phyloP scores from a whole-genome alignment of 352 stramenopile species.

The Thalassiosira delicatula region DNA sequence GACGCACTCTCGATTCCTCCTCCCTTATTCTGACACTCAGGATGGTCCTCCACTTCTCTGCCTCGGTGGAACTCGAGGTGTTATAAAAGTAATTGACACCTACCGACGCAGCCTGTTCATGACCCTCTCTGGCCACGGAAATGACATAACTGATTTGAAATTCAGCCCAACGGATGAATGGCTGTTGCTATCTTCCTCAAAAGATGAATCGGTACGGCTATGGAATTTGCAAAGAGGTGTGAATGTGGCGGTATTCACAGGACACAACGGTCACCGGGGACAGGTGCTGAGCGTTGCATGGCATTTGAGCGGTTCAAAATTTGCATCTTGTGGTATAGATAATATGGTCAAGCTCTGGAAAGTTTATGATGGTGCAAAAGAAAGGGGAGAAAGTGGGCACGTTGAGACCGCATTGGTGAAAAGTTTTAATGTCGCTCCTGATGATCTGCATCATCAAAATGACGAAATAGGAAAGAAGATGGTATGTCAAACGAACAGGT shows the following conservation, averaged over 20 bases:
- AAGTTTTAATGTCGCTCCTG: slow-evolving; percentile 72
- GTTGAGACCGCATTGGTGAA: slow-evolving; percentile 27
- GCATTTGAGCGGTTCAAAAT: slow-evolving; percentile 88
- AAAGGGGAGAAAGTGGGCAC: background rate
- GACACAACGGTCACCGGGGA: slow-evolving; percentile 89
- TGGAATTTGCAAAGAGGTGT: slow-evolving; percentile 90
- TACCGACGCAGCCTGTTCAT: slow-evolving; percentile 43
- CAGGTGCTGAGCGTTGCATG: slow-evolving; percentile 90
- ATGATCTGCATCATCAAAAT: slow-evolving; percentile 65
- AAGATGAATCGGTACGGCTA: slow-evolving; percentile 91
- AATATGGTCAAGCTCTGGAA: slow-evolving; percentile 94
- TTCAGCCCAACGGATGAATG: slow-evolving; percentile 88
- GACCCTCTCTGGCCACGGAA: slow-evolving; percentile 86
- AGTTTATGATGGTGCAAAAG: slow-evolving; percentile 72
- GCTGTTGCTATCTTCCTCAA: slow-evolving; percentile 89
- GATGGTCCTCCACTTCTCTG: slow-evolving; percentile 69
- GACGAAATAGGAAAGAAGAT: too few relatives aligned
- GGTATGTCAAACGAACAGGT: too few relatives aligned
- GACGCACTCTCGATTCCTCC: slow-evolving; percentile 15
- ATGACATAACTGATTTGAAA: slow-evolving; percentile 92
- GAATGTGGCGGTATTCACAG: slow-evolving; percentile 91
- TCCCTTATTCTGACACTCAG: slow-evolving; percentile 23
- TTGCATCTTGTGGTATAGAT: slow-evolving; percentile 91
- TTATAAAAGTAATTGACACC: slow-evolving; percentile 79
- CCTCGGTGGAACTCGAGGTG: slow-evolving; percentile 55